These are phyloP conservation scores for Starmerella vaccinii DNA, from an alignment of 805 yeast species.

Conservation along the genomic window DNA sequence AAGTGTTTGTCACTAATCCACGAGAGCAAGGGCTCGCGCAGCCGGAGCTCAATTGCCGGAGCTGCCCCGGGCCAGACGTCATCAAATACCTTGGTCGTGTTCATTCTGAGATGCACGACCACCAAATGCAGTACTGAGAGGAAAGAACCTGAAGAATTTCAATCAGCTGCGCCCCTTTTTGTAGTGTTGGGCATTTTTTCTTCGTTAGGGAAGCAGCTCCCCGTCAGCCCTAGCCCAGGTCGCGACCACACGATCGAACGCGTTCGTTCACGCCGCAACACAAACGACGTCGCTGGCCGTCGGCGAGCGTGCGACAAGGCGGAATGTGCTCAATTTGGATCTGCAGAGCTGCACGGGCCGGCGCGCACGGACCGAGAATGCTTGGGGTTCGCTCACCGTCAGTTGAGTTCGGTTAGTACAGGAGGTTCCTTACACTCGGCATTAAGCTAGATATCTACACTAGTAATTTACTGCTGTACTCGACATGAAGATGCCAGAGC, in stretches of 20 bases:
- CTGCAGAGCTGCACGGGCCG: too few relatives aligned
- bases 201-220: not conserved
- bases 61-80: constrained; percentile 18
- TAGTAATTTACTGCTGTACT: too few relatives aligned
- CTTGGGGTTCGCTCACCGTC: too few relatives aligned
- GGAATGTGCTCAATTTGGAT: not conserved
- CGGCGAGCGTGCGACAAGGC: not conserved
- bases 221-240: constrained; percentile 2
- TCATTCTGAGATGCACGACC: not conserved
- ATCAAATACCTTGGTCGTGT: not conserved
- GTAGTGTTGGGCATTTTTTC: not conserved
- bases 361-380: too few relatives aligned
- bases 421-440: too few relatives aligned
- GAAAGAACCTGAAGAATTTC: not conserved
- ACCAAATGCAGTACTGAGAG: not conserved
- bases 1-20: constrained; percentile 63
- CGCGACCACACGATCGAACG: constrained; percentile 6
- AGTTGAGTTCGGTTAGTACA: too few relatives aligned
- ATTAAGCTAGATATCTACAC: too few relatives aligned
- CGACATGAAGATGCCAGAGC: too few relatives aligned
- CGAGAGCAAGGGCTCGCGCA: constrained; percentile 36
- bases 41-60: constrained; percentile 11
- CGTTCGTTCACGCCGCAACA: not conserved
- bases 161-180: not conserved
- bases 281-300: not conserved